These are phyloP conservation scores for Saturnispora saitoi DNA, from an alignment of 805 yeast species.

Conservation along the genomic window DNA sequence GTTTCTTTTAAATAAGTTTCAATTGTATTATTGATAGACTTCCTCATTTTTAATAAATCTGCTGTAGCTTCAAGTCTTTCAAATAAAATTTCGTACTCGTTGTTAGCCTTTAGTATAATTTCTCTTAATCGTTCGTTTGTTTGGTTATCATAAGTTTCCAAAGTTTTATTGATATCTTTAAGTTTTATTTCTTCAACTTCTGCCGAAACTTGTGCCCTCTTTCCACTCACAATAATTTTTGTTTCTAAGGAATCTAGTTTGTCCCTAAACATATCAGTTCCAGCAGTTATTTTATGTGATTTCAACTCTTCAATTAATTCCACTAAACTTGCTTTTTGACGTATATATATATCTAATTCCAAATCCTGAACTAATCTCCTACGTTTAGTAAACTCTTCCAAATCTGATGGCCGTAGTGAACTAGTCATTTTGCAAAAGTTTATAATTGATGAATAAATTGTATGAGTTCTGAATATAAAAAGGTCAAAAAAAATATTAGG, in stretches of 20 bases:
- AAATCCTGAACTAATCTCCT: slow-evolving; percentile 25
- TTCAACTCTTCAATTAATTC: slow-evolving; percentile 13
- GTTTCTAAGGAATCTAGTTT: slow-evolving; percentile 10
- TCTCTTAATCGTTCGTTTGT: slow-evolving; percentile 16
- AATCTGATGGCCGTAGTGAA: slow-evolving; percentile 8
- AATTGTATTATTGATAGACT: slow-evolving; percentile 20
- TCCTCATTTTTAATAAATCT: slow-evolving; percentile 19
- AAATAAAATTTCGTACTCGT: slow-evolving; percentile 17
- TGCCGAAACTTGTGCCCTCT: not conserved
- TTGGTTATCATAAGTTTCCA: slow-evolving; percentile 16
- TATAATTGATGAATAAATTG: not conserved
- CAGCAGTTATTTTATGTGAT: slow-evolving; percentile 13
- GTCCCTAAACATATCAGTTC: slow-evolving; percentile 14
- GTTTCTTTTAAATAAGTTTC: slow-evolving; percentile 18
- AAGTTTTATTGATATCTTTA: slow-evolving; percentile 14
- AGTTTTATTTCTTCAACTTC: slow-evolving; percentile 12
- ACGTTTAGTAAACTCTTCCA: slow-evolving; percentile 20
- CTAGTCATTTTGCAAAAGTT: not conserved
- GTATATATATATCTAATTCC: slow-evolving; percentile 22
- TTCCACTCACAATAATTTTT: not conserved
- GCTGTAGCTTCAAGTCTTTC: slow-evolving; percentile 18
- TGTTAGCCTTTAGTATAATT: slow-evolving; percentile 16
- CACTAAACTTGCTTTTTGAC: slow-evolving; percentile 18
- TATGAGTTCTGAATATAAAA: too few relatives aligned
- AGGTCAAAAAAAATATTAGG: not conserved